These are phyloP conservation scores for Penicillium herquei DNA, from an alignment of 495 filamentous ascomycete genomes.

Conservation along the genomic window DNA sequence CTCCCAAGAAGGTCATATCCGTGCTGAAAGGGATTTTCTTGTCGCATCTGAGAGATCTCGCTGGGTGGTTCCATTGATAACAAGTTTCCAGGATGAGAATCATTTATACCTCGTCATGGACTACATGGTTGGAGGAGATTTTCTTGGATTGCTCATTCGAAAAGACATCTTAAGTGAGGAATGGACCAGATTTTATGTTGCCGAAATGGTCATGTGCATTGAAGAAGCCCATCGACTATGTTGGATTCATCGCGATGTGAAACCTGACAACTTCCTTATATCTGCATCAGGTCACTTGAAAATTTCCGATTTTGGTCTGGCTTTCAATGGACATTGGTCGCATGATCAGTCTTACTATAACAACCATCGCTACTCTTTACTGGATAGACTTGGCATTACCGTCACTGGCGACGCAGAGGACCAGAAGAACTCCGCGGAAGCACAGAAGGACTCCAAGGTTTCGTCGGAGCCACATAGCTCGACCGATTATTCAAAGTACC, in stretches of 20 bases:
- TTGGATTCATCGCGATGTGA: conserved; percentile 94
- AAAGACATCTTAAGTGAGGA: conserved; percentile 76
- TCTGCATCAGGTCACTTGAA: conserved; percentile 85
- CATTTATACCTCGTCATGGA: conserved; percentile 95
- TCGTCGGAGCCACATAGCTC: conserved; percentile 3
- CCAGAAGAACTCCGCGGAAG: conserved; percentile 47
- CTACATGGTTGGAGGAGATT: conserved; percentile 95
- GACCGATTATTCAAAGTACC: conserved; percentile 11
- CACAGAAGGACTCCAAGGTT: conserved; percentile 15
- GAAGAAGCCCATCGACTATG: conserved; percentile 84
- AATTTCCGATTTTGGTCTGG: conserved; percentile 92
- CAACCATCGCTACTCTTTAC: conserved; percentile 72
- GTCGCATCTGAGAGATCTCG: conserved; percentile 76
- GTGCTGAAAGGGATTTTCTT: conserved; percentile 88
- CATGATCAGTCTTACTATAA: conserved; percentile 85
- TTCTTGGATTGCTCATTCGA: conserved; percentile 79
- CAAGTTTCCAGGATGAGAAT: conserved; percentile 81
- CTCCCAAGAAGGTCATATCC: conserved; percentile 87
- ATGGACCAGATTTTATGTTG: conserved; percentile 79
- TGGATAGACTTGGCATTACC: conserved; percentile 70
- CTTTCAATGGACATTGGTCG: conserved; percentile 92
- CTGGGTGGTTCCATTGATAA: conserved; percentile 86
- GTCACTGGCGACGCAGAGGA: conserved; percentile 77
- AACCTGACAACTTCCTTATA: conserved; percentile 95
- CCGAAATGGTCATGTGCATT: conserved; percentile 93